phyloP scores from a whole-genome alignment of 2,329 filamentous ascomycete genomes.

The Polychaeton citri region DNA sequence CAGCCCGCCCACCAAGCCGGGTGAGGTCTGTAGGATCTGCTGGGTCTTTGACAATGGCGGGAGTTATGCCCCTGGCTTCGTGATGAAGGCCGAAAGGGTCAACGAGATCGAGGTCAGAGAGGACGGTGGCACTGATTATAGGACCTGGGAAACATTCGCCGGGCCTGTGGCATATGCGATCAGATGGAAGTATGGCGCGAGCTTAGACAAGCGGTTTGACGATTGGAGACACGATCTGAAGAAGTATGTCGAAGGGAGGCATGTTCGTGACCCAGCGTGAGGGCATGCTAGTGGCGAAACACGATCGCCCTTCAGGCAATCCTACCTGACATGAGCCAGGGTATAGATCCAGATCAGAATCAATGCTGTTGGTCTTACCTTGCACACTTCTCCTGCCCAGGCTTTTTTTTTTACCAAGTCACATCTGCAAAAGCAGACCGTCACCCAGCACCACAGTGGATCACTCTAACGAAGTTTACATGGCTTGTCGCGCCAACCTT shows the following conservation, averaged over 20 bases:
- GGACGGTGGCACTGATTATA: slow-evolving; percentile 19
- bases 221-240: slow-evolving; percentile 30
- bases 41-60: slow-evolving; percentile 18
- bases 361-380: no score
- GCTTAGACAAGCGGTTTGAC: slow-evolving; percentile 25
- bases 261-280: no score
- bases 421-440: no score
- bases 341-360: no score
- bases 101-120: slow-evolving; percentile 32
- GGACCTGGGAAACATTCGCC: slow-evolving; percentile 33
- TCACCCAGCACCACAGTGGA: no score
- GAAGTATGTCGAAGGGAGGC: slow-evolving; percentile 25
- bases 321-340: no score
- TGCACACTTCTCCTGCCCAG: no score
- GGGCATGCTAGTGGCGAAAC: no score
- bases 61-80: slow-evolving; percentile 13
- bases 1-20: background rate
- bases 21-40: slow-evolving; percentile 9
- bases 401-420: no score
- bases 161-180: slow-evolving; percentile 29
- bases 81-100: slow-evolving; percentile 32
- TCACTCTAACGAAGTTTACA: no score
- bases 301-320: no score
- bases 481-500: no score
- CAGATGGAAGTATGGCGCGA: slow-evolving; percentile 28